Conservation (phyloP, 169 alveolate species). For the Plasmodium vinckei region DNA sequence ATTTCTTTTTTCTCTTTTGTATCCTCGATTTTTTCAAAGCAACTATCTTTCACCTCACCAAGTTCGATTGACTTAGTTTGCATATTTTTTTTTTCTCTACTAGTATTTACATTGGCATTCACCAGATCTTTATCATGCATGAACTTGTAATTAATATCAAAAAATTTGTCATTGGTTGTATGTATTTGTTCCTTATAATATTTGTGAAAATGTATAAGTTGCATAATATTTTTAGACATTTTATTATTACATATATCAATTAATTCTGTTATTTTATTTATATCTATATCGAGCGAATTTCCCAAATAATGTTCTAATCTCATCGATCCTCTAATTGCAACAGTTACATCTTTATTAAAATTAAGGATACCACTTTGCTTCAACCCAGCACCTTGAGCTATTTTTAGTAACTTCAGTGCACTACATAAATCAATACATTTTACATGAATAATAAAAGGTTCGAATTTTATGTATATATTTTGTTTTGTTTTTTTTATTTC, state of each 20-base stretch:
- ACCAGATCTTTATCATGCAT: background rate
- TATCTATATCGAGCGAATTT: background rate
- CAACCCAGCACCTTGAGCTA: conserved; percentile 80
- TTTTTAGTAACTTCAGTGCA: conserved; percentile 77
- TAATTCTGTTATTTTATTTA: background rate
- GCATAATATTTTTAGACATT: conserved; percentile 39
- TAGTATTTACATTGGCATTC: background rate
- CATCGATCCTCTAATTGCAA: conserved; percentile 81
- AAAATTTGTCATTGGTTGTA: background rate
- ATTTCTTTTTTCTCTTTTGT: background rate
- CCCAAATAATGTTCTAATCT: conserved; percentile 47
- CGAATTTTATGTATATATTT: conserved; percentile 79
- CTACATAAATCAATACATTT: conserved; percentile 76
- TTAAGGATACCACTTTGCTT: conserved; percentile 84
- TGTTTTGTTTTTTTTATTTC: background rate
- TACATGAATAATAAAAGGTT: conserved; percentile 84
- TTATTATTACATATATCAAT: conserved; percentile 44
- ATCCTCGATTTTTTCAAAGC: background rate
- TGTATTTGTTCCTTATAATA: conserved; percentile 11
- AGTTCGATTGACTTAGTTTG: background rate
- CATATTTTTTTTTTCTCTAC: background rate
- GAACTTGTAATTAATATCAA: background rate
- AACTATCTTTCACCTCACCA: background rate
- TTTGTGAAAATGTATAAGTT: conserved; percentile 43
- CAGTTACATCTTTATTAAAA: conserved; percentile 69